Base-by-base conservation (phyloP, 805 yeast genomes). In the Pichia cabralensis region DNA sequence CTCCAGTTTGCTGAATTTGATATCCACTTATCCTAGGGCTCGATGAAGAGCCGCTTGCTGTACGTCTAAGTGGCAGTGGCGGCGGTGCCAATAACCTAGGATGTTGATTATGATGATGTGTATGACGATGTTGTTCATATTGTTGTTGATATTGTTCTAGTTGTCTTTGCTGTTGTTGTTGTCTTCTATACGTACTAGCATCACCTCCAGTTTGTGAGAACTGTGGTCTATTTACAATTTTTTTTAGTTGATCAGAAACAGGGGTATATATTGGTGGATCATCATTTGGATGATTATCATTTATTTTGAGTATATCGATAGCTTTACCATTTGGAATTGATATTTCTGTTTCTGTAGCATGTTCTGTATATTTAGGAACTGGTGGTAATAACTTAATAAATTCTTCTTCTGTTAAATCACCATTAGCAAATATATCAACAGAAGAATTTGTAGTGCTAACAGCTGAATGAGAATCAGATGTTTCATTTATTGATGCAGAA, bases 251-350 rank as follows among this genome's bases (percentile, higher is more conserved):
- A 2, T 58, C 46, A 8, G 56, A 53, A 17, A 55, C 42, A 30
- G 53, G 61, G 1, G 61, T 46, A 37, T 62, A 62, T 6, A 52
- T 53, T 2, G 67, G 67, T 3, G 66, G 66, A 5, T 55, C 57
- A 26, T 51, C 59, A 16, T 36, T 41, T 0, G 54, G 54, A 7
- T 41, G 36, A 12, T 26, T 33, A 14, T 52, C 56, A 28, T 50
- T 49, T 10, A 51, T 39, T 4, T 32, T 30, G n/a, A 47, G 35
- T 1, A 51, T 53, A 26, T 50, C 49, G 22, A 53, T 51, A 2
- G 56, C 52, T 31, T 41, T 47, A 19, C 47, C 41, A 18, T 47
- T 42, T 0, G 59, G 56, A 6, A 45, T 45, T 30, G 46, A 45
- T 23, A 47, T 35, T 30, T 52, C 59, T 1, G 50, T 50, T 1